Conservation (phyloP, 176 grass and related monocot species). For the Oryza nivara region DNA sequence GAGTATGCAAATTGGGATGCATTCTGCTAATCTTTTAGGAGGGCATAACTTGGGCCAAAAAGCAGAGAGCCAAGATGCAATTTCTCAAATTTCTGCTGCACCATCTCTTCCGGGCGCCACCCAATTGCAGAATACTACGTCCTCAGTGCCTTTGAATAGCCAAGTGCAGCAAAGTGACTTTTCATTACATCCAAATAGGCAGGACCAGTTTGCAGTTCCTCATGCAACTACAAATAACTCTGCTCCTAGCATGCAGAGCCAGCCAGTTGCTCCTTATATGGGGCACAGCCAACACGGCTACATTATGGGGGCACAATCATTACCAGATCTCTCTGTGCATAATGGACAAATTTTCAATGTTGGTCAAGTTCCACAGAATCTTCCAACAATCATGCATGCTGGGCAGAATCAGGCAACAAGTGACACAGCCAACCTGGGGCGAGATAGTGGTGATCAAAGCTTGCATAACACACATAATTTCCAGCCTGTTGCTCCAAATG, state of each 20-base stretch:
- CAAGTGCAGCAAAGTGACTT: constrained; percentile 54
- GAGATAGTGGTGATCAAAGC: constrained; percentile 48
- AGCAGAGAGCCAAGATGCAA: constrained; percentile 41
- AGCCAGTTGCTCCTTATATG: constrained; percentile 49
- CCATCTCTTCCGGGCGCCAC: constrained; percentile 41
- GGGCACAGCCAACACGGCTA: constrained; percentile 49
- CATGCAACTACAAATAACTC: constrained; percentile 46
- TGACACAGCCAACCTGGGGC: constrained; percentile 34
- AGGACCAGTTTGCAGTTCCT: constrained; percentile 51
- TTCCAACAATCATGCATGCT: constrained; percentile 36
- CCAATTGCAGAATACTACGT: constrained; percentile 48
- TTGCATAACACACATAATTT: constrained; percentile 44
- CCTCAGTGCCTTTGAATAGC: constrained; percentile 47
- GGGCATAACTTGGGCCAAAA: constrained; percentile 48
- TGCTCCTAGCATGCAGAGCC: constrained; percentile 50
- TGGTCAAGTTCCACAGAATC: constrained; percentile 52
- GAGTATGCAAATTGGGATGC: constrained; percentile 47
- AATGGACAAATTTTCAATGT: constrained; percentile 50
- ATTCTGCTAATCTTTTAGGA: constrained; percentile 32
- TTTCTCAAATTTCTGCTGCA: constrained; percentile 40
- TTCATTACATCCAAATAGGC: constrained; percentile 48
- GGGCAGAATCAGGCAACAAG: constrained; percentile 46
- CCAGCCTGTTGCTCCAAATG: constrained; percentile 43
- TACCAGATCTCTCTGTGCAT: constrained; percentile 45
- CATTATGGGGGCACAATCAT: constrained; percentile 46